Base-by-base conservation (phyloP, 306 rosid genomes). In the Cicer pinnatifidum region DNA sequence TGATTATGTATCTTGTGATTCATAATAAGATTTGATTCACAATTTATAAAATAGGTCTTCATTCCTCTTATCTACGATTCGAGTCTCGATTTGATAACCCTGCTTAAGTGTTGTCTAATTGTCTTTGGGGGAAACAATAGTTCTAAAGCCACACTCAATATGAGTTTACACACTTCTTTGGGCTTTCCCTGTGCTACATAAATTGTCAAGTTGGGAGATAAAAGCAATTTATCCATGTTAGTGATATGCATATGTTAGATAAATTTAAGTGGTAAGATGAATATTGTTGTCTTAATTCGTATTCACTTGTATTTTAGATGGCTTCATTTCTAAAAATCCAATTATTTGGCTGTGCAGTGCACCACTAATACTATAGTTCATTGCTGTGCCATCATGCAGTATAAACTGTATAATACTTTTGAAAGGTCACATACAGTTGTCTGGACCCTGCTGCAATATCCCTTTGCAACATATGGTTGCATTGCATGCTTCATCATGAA, bases 271-370 rank as follows among this genome's bases (percentile, higher is more conserved):
- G 10, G 28, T 62, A 12, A 56, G 47, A 48, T 76, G 17, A 58
- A 76, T 47, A 28, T 3, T 28, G 35, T 28, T 28, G 5, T 28
- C 35, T 28, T 28, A 28, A 28, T 28, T 28, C 35, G 35, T 28
- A 15, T 45, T 23, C 68, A 39, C 15, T 41, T 23, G 12, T 62
- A 16, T 48, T 53, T 74, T 44, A 11, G 60, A 48, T 68, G 52
- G 57, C 50, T 17, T 9, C 48, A 78, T 67, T 46, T 59, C 68
- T 69, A 43, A 58, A 58, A 59, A 77, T 58, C 75, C 60, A 54
- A 71, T 13, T 48, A 11, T 69, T n/a, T 78, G 74, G 57, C 44
- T 69, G 5, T 61, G 56, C 51, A 65, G 40, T 56, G 44, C 13
- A 44, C 52, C 48, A 12, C 20, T 28, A 28, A 28, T 28, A 28